phyloP scores from a whole-genome alignment of 177 flowering plant species.

The Vitis hybrid region DNA sequence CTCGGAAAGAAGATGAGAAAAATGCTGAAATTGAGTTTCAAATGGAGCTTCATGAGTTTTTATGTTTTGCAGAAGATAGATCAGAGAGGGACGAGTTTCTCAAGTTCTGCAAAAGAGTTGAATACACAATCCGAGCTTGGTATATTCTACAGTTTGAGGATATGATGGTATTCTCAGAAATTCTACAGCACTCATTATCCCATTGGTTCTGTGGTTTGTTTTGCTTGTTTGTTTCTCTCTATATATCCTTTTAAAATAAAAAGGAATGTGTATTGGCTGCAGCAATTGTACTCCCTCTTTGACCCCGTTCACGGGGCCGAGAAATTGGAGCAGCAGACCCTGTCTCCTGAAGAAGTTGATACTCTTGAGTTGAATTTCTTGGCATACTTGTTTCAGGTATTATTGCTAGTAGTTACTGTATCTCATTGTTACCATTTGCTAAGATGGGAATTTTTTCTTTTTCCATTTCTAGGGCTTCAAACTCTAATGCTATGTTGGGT shows the following conservation, averaged over 20 bases:
- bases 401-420: neutral
- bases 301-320: conserved; percentile 77
- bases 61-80: conserved; percentile 50
- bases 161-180: conserved; percentile 60
- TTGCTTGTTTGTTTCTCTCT: neutral
- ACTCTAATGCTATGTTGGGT: too few species aligned
- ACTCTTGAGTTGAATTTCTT: conserved; percentile 89
- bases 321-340: conserved; percentile 77
- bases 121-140: conserved; percentile 96
- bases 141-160: conserved; percentile 91
- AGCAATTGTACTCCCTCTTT: conserved; percentile 94
- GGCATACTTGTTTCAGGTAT: conserved; percentile 73
- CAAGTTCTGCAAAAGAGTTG: conserved; percentile 89
- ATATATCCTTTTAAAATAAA: neutral
- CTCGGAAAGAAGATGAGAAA: too few species aligned
- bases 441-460: too few species aligned
- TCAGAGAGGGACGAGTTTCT: conserved; percentile 78
- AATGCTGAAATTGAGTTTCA: too few species aligned
- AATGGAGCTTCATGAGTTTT: neutral
- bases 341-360: conserved; percentile 71
- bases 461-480: too few species aligned
- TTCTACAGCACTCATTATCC: neutral
- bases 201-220: neutral
- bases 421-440: too few species aligned
- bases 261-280: conserved; percentile 19